Conservation (phyloP, 805 yeast species). For the Myxozyma mucilagina region DNA sequence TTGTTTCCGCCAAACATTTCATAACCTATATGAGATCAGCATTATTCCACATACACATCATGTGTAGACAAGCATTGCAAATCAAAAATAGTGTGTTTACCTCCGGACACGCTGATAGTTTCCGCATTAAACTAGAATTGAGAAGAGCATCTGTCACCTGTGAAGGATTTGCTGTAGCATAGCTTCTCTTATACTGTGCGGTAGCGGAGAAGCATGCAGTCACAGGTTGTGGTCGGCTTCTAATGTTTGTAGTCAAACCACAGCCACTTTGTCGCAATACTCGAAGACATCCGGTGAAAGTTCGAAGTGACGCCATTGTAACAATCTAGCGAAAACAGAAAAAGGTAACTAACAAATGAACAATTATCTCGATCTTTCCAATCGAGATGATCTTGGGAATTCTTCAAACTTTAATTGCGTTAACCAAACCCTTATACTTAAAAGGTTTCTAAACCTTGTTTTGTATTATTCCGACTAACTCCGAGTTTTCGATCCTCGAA, state of each 20-base stretch:
- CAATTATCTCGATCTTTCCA: too few relatives aligned
- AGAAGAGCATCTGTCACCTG: constrained; percentile 20
- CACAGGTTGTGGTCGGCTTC: not conserved
- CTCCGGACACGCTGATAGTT: constrained; percentile 19
- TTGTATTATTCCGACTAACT: too few relatives aligned
- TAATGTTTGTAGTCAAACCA: not conserved
- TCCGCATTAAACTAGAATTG: constrained; percentile 23
- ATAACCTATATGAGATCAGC: constrained; percentile 7
- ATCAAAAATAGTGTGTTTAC: not conserved
- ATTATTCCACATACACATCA: not conserved
- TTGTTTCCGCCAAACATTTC: constrained; percentile 15
- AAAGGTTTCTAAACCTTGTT: too few relatives aligned
- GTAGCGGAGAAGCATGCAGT: not conserved
- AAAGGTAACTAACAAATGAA: too few relatives aligned
- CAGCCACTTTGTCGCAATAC: not conserved
- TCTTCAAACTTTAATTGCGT: too few relatives aligned
- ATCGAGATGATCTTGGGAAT: too few relatives aligned
- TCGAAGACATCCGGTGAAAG: not conserved
- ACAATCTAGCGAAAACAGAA: not conserved
- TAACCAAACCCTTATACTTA: too few relatives aligned
- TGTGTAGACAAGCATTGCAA: not conserved
- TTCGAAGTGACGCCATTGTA: not conserved
- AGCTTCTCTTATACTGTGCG: not conserved
- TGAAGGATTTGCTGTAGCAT: constrained; percentile 18
- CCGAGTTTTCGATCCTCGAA: too few relatives aligned